phyloP scores from a whole-genome alignment of 306 rosid species.

The peach (Prunus persica) region DNA sequence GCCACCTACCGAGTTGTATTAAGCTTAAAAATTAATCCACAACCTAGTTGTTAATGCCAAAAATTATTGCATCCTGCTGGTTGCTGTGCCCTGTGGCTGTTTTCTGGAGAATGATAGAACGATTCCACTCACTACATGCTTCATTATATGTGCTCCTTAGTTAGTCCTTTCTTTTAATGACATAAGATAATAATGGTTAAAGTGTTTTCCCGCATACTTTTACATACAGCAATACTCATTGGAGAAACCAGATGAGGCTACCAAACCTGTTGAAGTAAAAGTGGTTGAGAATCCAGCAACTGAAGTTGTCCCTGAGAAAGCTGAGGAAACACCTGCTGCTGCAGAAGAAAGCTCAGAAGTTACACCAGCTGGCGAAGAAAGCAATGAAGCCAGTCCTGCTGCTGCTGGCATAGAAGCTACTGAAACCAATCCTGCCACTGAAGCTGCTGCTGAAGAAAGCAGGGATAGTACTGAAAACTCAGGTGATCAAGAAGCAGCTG shows the following conservation, averaged over 20 bases:
- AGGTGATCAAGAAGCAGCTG: conserved; percentile 54
- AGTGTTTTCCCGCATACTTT: conserved; percentile 14
- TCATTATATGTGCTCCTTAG: background rate
- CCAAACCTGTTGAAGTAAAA: conserved; percentile 57
- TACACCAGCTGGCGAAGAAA: conserved; percentile 32
- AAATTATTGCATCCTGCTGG: background rate
- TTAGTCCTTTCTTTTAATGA: background rate
- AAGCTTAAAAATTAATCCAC: background rate
- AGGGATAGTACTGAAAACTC: conserved; percentile 46
- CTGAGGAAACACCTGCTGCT: conserved; percentile 37
- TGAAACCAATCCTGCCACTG: conserved; percentile 22
- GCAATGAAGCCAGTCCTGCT: conserved; percentile 47
- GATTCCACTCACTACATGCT: background rate
- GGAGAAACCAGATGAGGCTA: conserved; percentile 38
- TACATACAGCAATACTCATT: conserved; percentile 61
- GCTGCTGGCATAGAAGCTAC: conserved; percentile 33
- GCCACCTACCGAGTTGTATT: background rate
- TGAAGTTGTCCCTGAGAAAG: conserved; percentile 42
- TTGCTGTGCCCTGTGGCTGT: background rate
- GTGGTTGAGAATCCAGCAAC: conserved; percentile 48
- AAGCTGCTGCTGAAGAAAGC: conserved; percentile 44
- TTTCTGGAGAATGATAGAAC: background rate
- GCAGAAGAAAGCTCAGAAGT: conserved; percentile 29
- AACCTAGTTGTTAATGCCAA: background rate
- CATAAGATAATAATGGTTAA: background rate